These are phyloP conservation scores for Mycena alexandri DNA, from an alignment of 768 basidiomycete genomes.

Conservation along the genomic window DNA sequence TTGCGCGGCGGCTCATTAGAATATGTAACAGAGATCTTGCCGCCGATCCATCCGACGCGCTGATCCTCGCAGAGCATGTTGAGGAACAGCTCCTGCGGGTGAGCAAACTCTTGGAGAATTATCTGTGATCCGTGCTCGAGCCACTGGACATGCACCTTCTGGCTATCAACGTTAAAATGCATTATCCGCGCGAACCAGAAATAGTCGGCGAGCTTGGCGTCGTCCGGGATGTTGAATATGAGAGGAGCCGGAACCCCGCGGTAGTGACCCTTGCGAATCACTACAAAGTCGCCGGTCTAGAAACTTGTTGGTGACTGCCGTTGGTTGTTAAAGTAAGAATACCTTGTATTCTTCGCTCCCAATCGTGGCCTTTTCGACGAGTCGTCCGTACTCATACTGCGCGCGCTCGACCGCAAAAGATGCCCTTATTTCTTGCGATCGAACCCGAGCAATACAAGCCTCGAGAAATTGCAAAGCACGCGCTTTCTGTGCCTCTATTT, in stretches of 20 bases:
- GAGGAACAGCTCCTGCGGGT: constrained; percentile 76
- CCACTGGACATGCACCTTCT: constrained; percentile 77
- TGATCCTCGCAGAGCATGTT: constrained; percentile 65
- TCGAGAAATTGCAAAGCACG: constrained; percentile 44
- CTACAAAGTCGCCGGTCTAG: constrained; percentile 74
- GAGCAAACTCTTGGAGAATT: constrained; percentile 68
- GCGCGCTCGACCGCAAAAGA: constrained; percentile 34
- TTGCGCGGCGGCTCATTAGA: constrained; percentile 29
- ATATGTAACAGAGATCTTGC: constrained; percentile 61
- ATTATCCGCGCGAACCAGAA: constrained; percentile 84
- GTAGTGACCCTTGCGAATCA: constrained; percentile 59
- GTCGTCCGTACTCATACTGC: constrained; percentile 43
- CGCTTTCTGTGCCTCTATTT: constrained; percentile 43
- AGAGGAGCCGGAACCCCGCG: constrained; percentile 44
- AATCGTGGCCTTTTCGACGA: constrained; percentile 55
- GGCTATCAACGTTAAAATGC: constrained; percentile 58
- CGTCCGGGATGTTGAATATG: constrained; percentile 50
- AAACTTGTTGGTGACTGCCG: not conserved
- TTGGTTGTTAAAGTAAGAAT: constrained; percentile 18
- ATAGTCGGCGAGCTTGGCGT: constrained; percentile 63
- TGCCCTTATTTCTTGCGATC: constrained; percentile 41
- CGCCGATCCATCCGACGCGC: constrained; percentile 55
- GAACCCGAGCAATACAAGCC: constrained; percentile 39
- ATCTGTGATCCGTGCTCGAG: constrained; percentile 77
- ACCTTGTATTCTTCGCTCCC: constrained; percentile 61